These are phyloP conservation scores for Hyaloperonospora brassicae DNA, from an alignment of 352 stramenopile genomes.

Conservation along the genomic window DNA sequence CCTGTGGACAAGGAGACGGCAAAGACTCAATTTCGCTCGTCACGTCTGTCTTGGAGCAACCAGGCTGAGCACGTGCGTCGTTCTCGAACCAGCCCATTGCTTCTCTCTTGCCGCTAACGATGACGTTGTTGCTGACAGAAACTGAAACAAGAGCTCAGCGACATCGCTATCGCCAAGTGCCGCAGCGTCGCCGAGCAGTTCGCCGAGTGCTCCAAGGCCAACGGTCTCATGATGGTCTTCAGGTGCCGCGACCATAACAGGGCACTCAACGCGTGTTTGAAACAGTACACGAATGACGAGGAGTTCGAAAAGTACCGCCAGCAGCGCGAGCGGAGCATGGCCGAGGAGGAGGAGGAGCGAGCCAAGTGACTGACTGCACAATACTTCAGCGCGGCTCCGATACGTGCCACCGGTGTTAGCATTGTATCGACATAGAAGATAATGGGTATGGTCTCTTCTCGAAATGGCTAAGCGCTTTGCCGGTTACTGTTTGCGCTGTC, in stretches of 20 bases:
- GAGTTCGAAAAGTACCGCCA: constrained; percentile 62
- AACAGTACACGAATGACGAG: constrained; percentile 72
- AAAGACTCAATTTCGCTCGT: constrained; percentile 65
- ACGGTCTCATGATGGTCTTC: constrained; percentile 65
- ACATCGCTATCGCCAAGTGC: constrained; percentile 79
- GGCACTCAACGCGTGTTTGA: constrained; percentile 72
- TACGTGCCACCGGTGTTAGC: too few relatives aligned
- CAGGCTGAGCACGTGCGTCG: constrained; percentile 68
- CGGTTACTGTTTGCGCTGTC: constrained; percentile 34
- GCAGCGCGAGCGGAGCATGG: constrained; percentile 50
- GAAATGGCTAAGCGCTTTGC: constrained; percentile 1
- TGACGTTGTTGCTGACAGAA: constrained; percentile 28
- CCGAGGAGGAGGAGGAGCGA: constrained; percentile 20
- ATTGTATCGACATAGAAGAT: not conserved
- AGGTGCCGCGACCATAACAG: constrained; percentile 65
- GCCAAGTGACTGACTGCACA: not conserved
- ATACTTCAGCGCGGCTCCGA: too few relatives aligned
- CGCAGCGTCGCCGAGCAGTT: constrained; percentile 46
- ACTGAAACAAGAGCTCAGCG: constrained; percentile 72
- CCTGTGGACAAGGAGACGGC: constrained; percentile 62
- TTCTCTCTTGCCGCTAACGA: not conserved
- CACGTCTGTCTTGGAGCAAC: constrained; percentile 76
- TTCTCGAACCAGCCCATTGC: not conserved
- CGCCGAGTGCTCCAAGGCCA: constrained; percentile 54
- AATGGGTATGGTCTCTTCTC: not conserved